A percentile compares a stretch with the other conserved stretches of the same genome.
Conservation (phyloP, 1,284 basidiomycete genomes). For the Porodaedalea pini region DNA sequence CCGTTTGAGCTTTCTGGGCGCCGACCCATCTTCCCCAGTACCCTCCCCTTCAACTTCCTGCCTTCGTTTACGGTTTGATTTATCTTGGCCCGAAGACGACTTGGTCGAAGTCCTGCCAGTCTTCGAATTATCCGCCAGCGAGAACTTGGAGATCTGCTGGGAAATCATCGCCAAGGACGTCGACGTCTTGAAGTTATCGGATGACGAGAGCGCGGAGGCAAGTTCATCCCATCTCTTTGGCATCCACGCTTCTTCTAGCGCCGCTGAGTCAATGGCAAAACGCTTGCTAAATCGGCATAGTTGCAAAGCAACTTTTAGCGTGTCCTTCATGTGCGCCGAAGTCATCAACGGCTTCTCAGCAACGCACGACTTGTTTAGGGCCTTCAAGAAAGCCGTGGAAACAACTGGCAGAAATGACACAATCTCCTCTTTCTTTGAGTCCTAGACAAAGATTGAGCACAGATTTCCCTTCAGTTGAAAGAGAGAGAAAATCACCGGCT, state of each 20-base stretch:
- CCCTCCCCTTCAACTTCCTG: constrained; percentile 27
- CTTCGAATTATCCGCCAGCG: constrained; percentile 19
- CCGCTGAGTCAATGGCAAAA: constrained; percentile 29
- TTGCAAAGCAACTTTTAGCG: constrained; percentile 70
- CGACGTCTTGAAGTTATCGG: constrained; percentile 44
- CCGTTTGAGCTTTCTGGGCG: constrained; percentile 43
- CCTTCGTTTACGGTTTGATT: constrained; percentile 23
- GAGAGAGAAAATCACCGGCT: constrained; percentile 12
- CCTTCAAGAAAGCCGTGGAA: constrained; percentile 47
- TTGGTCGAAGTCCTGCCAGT: background rate
- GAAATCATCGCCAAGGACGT: constrained; percentile 44
- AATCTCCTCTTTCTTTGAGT: constrained; percentile 37
- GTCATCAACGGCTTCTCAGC: constrained; percentile 48
- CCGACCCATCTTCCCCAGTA: constrained; percentile 27
- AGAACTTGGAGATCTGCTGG: constrained; percentile 40
- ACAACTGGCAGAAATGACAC: constrained; percentile 51
- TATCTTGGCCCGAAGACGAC: background rate
- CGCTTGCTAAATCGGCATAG: constrained; percentile 64
- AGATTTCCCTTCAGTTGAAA: background rate
- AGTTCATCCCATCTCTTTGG: constrained; percentile 41
- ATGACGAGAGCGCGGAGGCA: constrained; percentile 34
- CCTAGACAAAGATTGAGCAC: constrained; percentile 11
- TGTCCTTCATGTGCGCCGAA: constrained; percentile 72
- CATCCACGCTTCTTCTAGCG: constrained; percentile 40
- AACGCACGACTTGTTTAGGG: constrained; percentile 49